phyloP scores from a whole-genome alignment of 2,329 filamentous ascomycete genomes.

The Trichophyton benhamiae region DNA sequence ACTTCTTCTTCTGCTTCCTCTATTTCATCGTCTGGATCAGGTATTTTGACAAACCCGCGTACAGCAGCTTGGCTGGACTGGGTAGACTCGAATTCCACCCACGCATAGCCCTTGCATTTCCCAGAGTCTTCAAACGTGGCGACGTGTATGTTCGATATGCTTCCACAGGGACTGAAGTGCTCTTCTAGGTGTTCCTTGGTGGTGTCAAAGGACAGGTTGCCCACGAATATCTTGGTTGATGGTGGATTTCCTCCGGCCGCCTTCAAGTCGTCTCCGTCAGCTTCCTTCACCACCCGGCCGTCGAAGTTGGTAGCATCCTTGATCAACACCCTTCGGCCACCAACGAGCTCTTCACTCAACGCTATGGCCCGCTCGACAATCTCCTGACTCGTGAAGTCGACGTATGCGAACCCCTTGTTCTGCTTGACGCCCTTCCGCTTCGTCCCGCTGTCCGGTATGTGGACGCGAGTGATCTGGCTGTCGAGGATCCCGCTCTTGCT shows the following conservation, averaged over 20 bases:
- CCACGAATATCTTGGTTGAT: conserved; percentile 74
- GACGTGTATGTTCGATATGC: conserved; percentile 69
- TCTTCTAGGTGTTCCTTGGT: conserved; percentile 67
- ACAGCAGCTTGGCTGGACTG: conserved; percentile 65
- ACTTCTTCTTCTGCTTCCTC: conserved; percentile 44
- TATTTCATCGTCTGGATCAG: conserved; percentile 32
- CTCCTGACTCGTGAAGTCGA: conserved; percentile 65
- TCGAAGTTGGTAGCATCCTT: conserved; percentile 86
- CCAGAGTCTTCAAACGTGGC: conserved; percentile 94
- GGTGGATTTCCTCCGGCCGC: conserved; percentile 40
- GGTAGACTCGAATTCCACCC: conserved; percentile 78
- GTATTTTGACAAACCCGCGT: conserved; percentile 63
- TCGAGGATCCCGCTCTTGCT: conserved; percentile 54
- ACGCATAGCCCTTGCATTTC: conserved; percentile 95
- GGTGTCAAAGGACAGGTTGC: conserved; percentile 71
- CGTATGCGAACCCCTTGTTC: conserved; percentile 93
- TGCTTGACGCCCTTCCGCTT: conserved; percentile 41
- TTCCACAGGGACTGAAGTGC: conserved; percentile 76
- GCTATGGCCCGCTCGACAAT: conserved; percentile 66
- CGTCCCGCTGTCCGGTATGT: conserved; percentile 54
- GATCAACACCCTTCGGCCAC: conserved; percentile 72
- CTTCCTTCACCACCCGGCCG: conserved; percentile 64
- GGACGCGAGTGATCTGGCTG: conserved; percentile 67
- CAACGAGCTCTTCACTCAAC: conserved; percentile 70
- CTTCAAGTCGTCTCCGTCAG: conserved; percentile 24